Conservation (phyloP, 345 rosid species). For the Pistacia integerrima region DNA sequence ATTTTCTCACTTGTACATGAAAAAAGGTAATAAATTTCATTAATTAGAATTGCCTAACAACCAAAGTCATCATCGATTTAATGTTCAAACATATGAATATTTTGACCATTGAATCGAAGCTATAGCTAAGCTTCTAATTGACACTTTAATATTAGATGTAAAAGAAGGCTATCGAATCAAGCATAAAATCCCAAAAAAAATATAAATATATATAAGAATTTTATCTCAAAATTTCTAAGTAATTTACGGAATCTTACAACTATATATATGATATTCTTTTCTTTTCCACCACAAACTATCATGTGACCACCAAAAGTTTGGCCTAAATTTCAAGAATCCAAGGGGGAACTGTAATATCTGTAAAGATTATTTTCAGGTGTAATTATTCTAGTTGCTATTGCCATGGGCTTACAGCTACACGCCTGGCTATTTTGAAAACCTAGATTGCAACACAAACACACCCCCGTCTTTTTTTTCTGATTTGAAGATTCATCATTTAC, state of each 20-base stretch:
- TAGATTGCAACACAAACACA: neutral
- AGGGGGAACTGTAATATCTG: neutral
- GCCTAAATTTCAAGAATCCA: neutral
- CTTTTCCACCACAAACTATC: neutral
- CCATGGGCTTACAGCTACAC: neutral
- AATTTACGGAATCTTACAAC: neutral
- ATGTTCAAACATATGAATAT: too few relatives aligned
- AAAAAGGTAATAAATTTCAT: too few relatives aligned
- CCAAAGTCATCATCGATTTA: too few relatives aligned
- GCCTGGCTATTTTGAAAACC: conserved; percentile 7
- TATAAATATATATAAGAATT: neutral
- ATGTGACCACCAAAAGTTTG: neutral
- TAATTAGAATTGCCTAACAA: too few relatives aligned
- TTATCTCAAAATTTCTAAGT: neutral
- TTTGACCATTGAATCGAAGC: too few relatives aligned
- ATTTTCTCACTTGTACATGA: too few relatives aligned
- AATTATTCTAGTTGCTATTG: neutral
- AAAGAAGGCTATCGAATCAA: too few relatives aligned
- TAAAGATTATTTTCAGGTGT: neutral
- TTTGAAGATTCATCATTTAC: neutral
- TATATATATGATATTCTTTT: neutral
- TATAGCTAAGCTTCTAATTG: too few relatives aligned
- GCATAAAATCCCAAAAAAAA: too few relatives aligned
- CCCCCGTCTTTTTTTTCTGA: too few relatives aligned
- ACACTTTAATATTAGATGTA: too few relatives aligned